A percentile compares a stretch with the other conserved stretches of the same genome.
phyloP scores from a whole-genome alignment of 2,329 filamentous ascomycete genomes.

The Thielaviopsis populi region DNA sequence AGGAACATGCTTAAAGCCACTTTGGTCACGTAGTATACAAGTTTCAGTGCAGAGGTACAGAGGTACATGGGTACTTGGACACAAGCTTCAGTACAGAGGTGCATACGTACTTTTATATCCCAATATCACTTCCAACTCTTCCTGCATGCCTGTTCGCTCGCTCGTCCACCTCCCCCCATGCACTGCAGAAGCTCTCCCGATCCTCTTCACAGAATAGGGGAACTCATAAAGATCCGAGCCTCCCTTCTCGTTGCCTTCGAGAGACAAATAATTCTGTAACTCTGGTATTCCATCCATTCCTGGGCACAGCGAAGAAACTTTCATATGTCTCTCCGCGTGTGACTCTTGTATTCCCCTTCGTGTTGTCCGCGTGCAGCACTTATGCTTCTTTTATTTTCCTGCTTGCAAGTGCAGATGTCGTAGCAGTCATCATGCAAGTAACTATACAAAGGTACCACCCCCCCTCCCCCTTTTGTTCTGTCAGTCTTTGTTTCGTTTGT shows the following conservation, averaged over 20 bases:
- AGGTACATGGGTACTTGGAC: no score
- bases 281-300: not conserved
- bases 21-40: no score
- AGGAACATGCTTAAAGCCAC: no score
- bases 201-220: no score
- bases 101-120: not conserved
- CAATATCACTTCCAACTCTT: no score
- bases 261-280: no score
- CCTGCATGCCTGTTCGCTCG: not conserved
- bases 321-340: not conserved
- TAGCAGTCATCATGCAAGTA: not conserved
- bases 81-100: not conserved
- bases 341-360: not conserved
- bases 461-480: not conserved
- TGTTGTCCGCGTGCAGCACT: not conserved
- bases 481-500: not conserved
- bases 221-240: no score
- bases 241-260: no score
- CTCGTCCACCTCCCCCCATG: not conserved
- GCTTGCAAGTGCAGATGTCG: not conserved
- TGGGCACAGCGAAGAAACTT: not conserved
- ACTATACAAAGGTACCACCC: not conserved
- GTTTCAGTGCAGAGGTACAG: not conserved
- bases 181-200: no score
- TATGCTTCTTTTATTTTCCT: conserved; percentile 1